These are phyloP conservation scores for Leishmania gerbilli DNA, from an alignment of 208 protist genomes.

Conservation along the genomic window DNA sequence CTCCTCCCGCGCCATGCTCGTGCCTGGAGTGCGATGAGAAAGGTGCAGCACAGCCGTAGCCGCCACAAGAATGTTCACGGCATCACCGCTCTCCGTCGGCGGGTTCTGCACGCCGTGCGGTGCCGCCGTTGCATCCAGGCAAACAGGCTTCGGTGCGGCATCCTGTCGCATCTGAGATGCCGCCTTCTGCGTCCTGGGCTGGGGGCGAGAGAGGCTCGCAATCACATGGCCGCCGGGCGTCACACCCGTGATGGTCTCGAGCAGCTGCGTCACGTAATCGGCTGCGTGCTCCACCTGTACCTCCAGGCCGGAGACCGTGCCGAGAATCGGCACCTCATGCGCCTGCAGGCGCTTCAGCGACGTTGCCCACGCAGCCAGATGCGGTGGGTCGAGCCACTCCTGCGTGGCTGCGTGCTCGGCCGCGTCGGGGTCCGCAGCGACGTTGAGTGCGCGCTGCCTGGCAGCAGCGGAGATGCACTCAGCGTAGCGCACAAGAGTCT, in stretches of 20 bases:
- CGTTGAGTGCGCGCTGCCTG: conserved; percentile 8
- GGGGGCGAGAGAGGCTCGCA: conserved; percentile 13
- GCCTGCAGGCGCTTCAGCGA: conserved; percentile 7
- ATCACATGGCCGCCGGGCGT: conserved; percentile 13
- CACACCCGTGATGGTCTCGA: conserved; percentile 17
- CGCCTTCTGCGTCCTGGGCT: background rate
- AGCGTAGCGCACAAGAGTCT: conserved; percentile 12
- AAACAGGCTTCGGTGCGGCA: conserved; percentile 25
- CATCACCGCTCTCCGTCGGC: conserved; percentile 51
- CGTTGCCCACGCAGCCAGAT: conserved; percentile 23
- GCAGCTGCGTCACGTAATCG: conserved; percentile 19
- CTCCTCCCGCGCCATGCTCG: background rate
- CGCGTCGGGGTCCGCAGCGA: background rate
- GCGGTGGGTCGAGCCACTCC: conserved; percentile 34
- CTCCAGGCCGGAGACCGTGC: background rate
- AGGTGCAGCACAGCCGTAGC: conserved; percentile 23
- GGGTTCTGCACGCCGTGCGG: conserved; percentile 44
- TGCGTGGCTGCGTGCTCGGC: background rate
- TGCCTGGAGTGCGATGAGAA: background rate
- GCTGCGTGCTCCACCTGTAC: conserved; percentile 24
- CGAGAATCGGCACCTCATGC: background rate
- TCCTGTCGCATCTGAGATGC: background rate
- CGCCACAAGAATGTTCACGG: conserved; percentile 24
- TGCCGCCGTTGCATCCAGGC: conserved; percentile 38
- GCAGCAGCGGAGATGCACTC: conserved; percentile 8